Evolutionary conservation across 495 filamentous ascomycete species (phyloP).

Genomic region (Cercophora sp.): DNA sequence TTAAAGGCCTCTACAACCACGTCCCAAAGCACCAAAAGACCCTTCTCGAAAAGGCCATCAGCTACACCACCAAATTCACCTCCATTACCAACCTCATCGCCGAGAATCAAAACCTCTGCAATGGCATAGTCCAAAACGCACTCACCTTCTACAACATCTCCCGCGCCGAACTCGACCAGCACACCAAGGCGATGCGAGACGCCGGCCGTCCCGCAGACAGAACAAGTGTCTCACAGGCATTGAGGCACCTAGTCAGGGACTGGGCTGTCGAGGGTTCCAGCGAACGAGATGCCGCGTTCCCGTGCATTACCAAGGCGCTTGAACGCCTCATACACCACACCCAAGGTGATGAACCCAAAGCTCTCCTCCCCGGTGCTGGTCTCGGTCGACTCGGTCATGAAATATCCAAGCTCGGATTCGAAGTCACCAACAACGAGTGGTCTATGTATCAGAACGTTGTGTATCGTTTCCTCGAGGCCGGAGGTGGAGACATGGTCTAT

Average conservation of each 20-base stretch:
- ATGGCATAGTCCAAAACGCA: conserved; percentile 24
- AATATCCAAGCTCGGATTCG: conserved; percentile 33
- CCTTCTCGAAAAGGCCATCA: conserved; percentile 14
- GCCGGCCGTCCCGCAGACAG: conserved; percentile 21
- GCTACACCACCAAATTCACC: conserved; percentile 25
- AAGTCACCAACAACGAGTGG: conserved; percentile 43
- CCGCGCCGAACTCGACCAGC: conserved; percentile 26
- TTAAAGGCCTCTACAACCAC: conserved; percentile 24
- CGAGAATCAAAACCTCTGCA: conserved; percentile 25
- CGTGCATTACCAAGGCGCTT: conserved; percentile 31
- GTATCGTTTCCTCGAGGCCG: conserved; percentile 28
- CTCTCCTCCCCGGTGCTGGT: conserved; percentile 43
- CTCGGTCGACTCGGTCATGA: conserved; percentile 42
- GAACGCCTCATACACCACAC: conserved; percentile 13
- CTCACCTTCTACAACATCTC: conserved; percentile 29
- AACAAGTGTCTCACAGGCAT: conserved; percentile 37
- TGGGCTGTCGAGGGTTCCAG: conserved; percentile 38
- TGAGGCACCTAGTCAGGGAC: conserved; percentile 48
- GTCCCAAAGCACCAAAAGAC: conserved; percentile 23
- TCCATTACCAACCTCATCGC: conserved; percentile 18
- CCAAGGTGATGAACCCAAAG: conserved; percentile 14
- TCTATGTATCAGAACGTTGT: conserved; percentile 41
- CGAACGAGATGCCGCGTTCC: conserved; percentile 38
- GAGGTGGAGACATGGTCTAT: conserved; percentile 24
- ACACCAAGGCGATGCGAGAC: conserved; percentile 17